A percentile compares a stretch with the other conserved stretches of the same genome.
These are phyloP conservation scores for Cyclotella kingstonii DNA, from an alignment of 108 stramenopile genomes.

Conservation along the genomic window DNA sequence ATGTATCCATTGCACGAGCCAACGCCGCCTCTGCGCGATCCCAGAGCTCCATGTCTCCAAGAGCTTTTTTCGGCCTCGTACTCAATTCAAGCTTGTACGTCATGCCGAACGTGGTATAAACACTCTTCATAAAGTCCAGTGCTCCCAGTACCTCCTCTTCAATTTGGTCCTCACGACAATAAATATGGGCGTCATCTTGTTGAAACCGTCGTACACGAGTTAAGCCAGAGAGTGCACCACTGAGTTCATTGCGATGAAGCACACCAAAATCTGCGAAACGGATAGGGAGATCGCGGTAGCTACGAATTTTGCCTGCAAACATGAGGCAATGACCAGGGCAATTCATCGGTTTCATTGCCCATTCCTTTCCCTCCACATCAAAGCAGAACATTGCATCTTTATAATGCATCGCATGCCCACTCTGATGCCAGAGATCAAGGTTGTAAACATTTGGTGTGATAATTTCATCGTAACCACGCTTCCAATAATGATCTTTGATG, in stretches of 20 bases:
- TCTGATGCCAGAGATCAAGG: constrained; percentile 95
- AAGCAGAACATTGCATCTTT: constrained; percentile 96
- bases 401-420: constrained; percentile 99
- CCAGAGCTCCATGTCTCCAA: constrained; percentile 96
- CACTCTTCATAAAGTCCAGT: constrained; percentile 96
- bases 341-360: constrained; percentile 99
- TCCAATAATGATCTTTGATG: constrained; percentile 94
- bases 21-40: constrained; percentile 89
- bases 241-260: constrained; percentile 96
- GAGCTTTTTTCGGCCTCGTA: constrained; percentile 97
- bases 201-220: constrained; percentile 99
- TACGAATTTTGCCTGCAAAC: constrained; percentile 87
- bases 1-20: constrained; percentile 90
- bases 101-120: constrained; percentile 98
- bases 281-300: constrained; percentile 97
- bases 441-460: constrained; percentile 99
- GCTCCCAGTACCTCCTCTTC: constrained; percentile 90
- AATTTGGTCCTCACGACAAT: constrained; percentile 96
- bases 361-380: constrained; percentile 91
- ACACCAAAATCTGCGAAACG: constrained; percentile 99
- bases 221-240: constrained; percentile 96
- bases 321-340: constrained; percentile 98
- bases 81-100: constrained; percentile 97
- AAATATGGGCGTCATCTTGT: constrained; percentile 99
- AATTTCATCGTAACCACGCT: constrained; percentile 96